A percentile compares a stretch with the other conserved stretches of the same genome.
Evolutionary conservation across 805 yeast genomes (phyloP).

Genomic region (Hanseniaspora osmophila): DNA sequence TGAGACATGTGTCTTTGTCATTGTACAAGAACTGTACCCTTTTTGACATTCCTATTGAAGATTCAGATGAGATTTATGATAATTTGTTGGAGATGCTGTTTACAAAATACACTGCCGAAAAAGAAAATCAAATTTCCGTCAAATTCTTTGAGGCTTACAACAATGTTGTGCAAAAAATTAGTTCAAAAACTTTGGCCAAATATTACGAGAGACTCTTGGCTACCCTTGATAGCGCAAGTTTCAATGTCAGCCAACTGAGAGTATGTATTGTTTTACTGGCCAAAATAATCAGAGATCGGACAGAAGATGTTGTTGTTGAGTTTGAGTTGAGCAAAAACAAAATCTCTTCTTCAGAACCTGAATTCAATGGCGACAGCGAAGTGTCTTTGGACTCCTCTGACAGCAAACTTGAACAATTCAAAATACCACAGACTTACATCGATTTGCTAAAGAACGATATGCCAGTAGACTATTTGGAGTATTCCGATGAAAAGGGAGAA

Average conservation of each 20-base stretch:
- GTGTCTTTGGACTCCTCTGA: conserved; percentile 5
- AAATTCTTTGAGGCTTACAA: conserved; percentile 26
- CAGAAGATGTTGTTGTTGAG: conserved; percentile 49
- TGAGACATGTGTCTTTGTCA: conserved; percentile 34
- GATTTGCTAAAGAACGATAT: conserved; percentile 18
- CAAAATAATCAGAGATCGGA: conserved; percentile 29
- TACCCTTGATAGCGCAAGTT: conserved; percentile 13
- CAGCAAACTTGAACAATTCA: conserved; percentile 10
- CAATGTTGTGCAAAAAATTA: conserved; percentile 20
- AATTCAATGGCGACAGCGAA: conserved; percentile 10
- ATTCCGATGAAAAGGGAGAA: conserved; percentile 24
- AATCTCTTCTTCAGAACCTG: conserved; percentile 13
- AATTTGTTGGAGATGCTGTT: conserved; percentile 32
- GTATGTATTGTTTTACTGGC: conserved; percentile 28
- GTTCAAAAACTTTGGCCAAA: conserved; percentile 20
- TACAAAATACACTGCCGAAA: conserved; percentile 14
- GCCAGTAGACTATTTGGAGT: conserved; percentile 26
- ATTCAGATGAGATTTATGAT: conserved; percentile 24
- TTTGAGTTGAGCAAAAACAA: conserved; percentile 37
- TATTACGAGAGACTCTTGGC: conserved; percentile 26
- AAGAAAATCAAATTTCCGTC: conserved; percentile 19
- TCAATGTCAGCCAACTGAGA: conserved; percentile 29
- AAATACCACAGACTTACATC: conserved; percentile 25
- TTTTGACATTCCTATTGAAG: conserved; percentile 17
- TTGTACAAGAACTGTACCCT: conserved; percentile 24